Conservation (phyloP, 2,329 filamentous ascomycete species). For the Talaromyces funiculosus region DNA sequence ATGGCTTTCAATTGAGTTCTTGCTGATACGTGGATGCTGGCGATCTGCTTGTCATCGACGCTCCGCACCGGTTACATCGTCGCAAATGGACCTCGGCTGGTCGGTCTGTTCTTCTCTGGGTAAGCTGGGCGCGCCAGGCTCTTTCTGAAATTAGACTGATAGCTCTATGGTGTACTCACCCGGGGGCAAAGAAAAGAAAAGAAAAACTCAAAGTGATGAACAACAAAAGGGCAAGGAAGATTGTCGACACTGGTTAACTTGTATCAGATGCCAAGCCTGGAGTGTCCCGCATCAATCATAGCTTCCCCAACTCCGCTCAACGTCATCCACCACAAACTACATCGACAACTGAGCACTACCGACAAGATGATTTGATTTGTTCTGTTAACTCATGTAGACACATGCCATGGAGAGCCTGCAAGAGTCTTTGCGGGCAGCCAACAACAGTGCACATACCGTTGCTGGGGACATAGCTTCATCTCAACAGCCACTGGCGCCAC, state of each 20-base stretch:
- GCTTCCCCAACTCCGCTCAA: neutral
- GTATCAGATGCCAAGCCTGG: neutral
- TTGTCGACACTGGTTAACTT: neutral
- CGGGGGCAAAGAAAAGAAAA: neutral
- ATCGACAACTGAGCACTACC: neutral
- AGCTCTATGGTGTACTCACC: neutral
- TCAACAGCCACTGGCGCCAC: conserved; percentile 15
- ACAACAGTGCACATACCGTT: conserved; percentile 20
- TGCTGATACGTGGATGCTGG: neutral
- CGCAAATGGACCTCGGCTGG: conserved; percentile 3
- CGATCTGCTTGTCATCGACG: neutral
- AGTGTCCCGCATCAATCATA: neutral
- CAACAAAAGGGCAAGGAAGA: neutral
- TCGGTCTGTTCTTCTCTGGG: neutral
- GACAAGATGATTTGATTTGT: neutral
- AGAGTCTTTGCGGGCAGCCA: conserved; percentile 27
- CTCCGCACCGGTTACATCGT: neutral
- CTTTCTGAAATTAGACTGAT: neutral
- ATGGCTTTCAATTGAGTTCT: neutral
- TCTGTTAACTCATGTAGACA: neutral
- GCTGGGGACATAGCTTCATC: conserved; percentile 20
- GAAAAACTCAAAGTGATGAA: neutral
- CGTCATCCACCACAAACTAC: neutral
- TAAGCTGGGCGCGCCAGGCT: neutral
- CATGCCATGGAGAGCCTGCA: conserved; percentile 36